These are phyloP conservation scores for Candida albicans DNA, from an alignment of 1,139 yeast species.

Conservation along the genomic window DNA sequence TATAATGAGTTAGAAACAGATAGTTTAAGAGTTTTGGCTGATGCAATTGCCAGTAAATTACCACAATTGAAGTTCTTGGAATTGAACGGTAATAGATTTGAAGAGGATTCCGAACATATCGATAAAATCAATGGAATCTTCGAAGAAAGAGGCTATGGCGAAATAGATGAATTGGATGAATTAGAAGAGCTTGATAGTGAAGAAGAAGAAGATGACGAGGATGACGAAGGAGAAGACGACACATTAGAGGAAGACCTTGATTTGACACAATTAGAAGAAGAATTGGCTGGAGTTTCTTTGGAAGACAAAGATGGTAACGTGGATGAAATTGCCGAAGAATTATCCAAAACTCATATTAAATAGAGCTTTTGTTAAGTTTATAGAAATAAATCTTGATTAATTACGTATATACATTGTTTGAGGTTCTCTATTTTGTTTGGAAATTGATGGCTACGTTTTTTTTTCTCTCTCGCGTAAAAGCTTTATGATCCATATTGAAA, in stretches of 20 bases:
- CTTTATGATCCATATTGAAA: no score
- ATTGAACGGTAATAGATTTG: slow-evolving; percentile 87
- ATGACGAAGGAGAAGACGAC: slow-evolving; percentile 57
- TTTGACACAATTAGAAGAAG: slow-evolving; percentile 60
- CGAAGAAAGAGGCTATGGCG: slow-evolving; percentile 74
- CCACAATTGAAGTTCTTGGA: slow-evolving; percentile 68
- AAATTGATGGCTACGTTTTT: no score
- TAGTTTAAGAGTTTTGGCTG: slow-evolving; percentile 57
- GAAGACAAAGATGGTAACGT: slow-evolving; percentile 38
- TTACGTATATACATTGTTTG: neutral
- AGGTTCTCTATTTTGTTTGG: neutral
- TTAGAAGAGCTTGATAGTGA: slow-evolving; percentile 88
- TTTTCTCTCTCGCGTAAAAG: no score
- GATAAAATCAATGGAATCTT: slow-evolving; percentile 50
- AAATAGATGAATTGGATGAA: slow-evolving; percentile 88
- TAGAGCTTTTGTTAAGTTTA: slow-evolving; percentile 11
- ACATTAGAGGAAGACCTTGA: slow-evolving; percentile 53
- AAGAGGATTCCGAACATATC: slow-evolving; percentile 42
- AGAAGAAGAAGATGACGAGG: slow-evolving; percentile 72
- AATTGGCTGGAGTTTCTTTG: slow-evolving; percentile 37
- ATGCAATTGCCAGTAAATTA: slow-evolving; percentile 53
- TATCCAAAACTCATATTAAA: slow-evolving; percentile 53
- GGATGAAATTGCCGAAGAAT: slow-evolving; percentile 59
- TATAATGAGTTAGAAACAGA: slow-evolving; percentile 81
- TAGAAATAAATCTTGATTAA: neutral